These are phyloP conservation scores for Colletotrichum higginsianum DNA, from an alignment of 2,329 filamentous ascomycete genomes.

Conservation along the genomic window DNA sequence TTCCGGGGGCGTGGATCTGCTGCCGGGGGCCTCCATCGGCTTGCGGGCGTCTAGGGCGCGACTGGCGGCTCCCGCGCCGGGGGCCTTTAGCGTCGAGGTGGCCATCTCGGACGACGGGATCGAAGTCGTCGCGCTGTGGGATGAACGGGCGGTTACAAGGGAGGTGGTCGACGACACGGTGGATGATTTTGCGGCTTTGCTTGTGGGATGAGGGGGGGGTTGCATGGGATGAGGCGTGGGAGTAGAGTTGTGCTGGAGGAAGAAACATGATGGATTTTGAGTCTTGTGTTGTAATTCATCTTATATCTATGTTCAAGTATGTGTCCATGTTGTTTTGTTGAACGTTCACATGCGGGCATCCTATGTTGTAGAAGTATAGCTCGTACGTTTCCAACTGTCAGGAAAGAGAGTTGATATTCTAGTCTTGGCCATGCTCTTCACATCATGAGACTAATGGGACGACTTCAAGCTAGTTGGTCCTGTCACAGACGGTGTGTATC, in stretches of 20 bases:
- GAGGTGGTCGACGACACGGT: neutral
- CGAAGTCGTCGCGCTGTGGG: neutral
- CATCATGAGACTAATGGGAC: too few species aligned
- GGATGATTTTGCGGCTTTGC: neutral
- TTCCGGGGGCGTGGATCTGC: neutral
- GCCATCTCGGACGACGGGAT: neutral
- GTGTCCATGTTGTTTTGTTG: too few species aligned
- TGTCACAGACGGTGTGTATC: too few species aligned
- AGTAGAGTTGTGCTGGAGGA: neutral
- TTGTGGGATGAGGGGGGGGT: neutral
- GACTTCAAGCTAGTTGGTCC: too few species aligned
- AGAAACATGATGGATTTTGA: too few species aligned
- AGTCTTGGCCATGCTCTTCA: too few species aligned
- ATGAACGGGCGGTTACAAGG: neutral
- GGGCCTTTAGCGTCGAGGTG: neutral
- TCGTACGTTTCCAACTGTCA: too few species aligned
- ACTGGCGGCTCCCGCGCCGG: neutral
- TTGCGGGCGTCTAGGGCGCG: neutral
- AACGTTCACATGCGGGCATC: too few species aligned
- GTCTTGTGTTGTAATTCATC: too few species aligned
- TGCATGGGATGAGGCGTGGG: neutral
- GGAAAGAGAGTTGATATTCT: too few species aligned
- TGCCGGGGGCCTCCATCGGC: neutral
- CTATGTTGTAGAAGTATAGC: too few species aligned
- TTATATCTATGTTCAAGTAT: too few species aligned